These are phyloP conservation scores for Botryotinia convoluta DNA, from an alignment of 2,329 filamentous ascomycete genomes.

Conservation along the genomic window DNA sequence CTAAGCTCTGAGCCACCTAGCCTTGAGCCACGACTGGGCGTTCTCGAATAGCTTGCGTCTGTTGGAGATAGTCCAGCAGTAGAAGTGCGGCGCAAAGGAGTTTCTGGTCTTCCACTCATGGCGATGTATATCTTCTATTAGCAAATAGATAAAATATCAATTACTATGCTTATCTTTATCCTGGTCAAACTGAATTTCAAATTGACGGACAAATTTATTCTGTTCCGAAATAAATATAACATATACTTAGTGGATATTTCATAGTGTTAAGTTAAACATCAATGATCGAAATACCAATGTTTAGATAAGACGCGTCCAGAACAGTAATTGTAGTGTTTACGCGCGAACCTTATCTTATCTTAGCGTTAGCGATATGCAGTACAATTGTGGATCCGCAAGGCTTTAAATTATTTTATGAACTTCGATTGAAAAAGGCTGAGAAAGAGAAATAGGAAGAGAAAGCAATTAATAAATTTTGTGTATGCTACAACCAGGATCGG, in stretches of 20 bases:
- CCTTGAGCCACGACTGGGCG: conserved; percentile 28
- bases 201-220: neutral
- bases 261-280: neutral
- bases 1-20: conserved; percentile 32
- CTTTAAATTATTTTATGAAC: conserved; percentile 12
- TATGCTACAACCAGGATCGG: neutral
- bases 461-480: neutral
- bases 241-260: neutral
- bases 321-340: neutral
- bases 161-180: neutral
- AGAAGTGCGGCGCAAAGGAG: conserved; percentile 36
- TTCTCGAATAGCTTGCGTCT: conserved; percentile 29
- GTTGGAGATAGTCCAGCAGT: conserved; percentile 35
- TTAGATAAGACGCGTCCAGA: conserved; percentile 12
- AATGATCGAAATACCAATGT: neutral
- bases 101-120: conserved; percentile 34
- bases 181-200: neutral
- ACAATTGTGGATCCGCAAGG: conserved; percentile 1
- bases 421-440: neutral
- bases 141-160: neutral
- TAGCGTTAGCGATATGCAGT: neutral
- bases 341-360: conserved; percentile 19
- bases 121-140: conserved; percentile 23
- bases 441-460: neutral
- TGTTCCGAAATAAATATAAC: neutral